A percentile compares a stretch with the other conserved stretches of the same genome.
phyloP scores from a whole-genome alignment of 352 stramenopile genomes.

The Phytopythium litorale region DNA sequence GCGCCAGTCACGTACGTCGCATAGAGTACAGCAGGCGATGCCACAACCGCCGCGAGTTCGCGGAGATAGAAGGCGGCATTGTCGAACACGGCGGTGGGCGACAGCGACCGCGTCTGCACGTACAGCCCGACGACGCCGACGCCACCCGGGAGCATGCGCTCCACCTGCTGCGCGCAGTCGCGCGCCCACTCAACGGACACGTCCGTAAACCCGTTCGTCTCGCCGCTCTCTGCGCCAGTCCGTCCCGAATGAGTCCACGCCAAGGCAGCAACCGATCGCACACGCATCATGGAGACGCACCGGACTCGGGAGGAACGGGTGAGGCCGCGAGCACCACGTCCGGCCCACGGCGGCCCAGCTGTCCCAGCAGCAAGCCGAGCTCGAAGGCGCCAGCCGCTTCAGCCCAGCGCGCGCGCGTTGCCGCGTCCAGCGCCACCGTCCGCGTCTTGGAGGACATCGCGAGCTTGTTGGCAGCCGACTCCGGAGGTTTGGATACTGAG shows the following conservation, averaged over 20 bases:
- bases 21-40: conserved; percentile 26
- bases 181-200: conserved; percentile 64
- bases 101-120: conserved; percentile 25
- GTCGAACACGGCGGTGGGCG: conserved; percentile 22
- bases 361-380: conserved; percentile 58
- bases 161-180: conserved; percentile 65
- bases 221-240: conserved; percentile 21
- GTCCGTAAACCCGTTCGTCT: conserved; percentile 31
- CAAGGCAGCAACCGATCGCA: too few species aligned
- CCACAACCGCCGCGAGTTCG: conserved; percentile 31
- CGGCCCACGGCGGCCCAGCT: conserved; percentile 19
- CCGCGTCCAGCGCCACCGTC: background rate
- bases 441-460: background rate
- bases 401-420: conserved; percentile 12
- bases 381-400: conserved; percentile 25
- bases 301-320: conserved; percentile 44
- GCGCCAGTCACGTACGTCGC: conserved; percentile 35
- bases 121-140: conserved; percentile 54
- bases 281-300: conserved; percentile 5
- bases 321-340: conserved; percentile 49
- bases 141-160: conserved; percentile 58
- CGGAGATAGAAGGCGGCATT: conserved; percentile 51
- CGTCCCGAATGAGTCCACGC: background rate
- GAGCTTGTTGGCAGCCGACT: too few species aligned
- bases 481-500: too few species aligned